phyloP scores from a whole-genome alignment of 352 stramenopile genomes.

The Globisporangium perplexum region DNA sequence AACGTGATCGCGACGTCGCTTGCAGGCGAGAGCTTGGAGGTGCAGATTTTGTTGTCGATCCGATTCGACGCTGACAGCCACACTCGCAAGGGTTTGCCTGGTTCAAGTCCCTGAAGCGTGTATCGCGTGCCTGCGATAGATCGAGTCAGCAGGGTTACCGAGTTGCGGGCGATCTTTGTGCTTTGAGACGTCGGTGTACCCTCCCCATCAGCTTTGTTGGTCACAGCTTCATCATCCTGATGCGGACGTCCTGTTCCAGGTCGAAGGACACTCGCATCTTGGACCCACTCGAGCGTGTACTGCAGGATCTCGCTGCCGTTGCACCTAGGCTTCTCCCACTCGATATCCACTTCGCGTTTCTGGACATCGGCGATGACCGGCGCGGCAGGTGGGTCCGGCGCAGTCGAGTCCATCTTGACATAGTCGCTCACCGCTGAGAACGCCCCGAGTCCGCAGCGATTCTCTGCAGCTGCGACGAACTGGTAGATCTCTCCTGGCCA shows the following conservation, averaged over 20 bases:
- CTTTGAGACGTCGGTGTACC: not conserved
- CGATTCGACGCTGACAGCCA: constrained; percentile 61
- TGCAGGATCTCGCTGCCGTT: constrained; percentile 72
- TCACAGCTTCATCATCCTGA: too few species aligned
- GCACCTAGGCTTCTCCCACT: constrained; percentile 51
- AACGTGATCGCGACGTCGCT: constrained; percentile 31
- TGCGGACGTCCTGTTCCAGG: too few species aligned
- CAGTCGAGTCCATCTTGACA: constrained; percentile 61
- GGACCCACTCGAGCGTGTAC: constrained; percentile 53
- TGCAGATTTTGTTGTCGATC: constrained; percentile 46
- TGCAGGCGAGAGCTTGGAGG: constrained; percentile 35
- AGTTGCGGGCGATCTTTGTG: not conserved
- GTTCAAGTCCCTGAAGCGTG: constrained; percentile 28
- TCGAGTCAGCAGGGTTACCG: constrained; percentile 34
- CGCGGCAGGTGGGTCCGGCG: constrained; percentile 34
- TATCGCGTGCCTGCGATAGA: constrained; percentile 46
- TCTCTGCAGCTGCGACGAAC: constrained; percentile 61
- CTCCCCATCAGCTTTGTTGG: not conserved
- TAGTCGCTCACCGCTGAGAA: constrained; percentile 70
- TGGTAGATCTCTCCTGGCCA: constrained; percentile 73
- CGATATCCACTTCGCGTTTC: constrained; percentile 31
- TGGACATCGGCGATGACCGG: constrained; percentile 31
- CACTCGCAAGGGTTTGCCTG: constrained; percentile 29
- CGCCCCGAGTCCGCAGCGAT: constrained; percentile 50
- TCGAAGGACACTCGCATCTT: constrained; percentile 10